Conservation (phyloP, 345 rosid species). For the Eucalyptus marginata region DNA sequence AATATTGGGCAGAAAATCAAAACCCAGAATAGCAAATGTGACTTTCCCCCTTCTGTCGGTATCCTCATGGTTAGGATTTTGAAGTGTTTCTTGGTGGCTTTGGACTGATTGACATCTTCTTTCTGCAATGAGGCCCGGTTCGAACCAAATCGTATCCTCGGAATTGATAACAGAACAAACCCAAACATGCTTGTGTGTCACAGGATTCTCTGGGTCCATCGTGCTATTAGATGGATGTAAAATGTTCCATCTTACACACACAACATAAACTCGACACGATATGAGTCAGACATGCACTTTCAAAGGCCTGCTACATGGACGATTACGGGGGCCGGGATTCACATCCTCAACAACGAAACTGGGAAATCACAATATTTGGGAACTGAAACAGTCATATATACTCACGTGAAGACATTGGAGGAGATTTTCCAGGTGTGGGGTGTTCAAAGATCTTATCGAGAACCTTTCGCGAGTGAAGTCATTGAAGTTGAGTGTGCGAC, state of each 20-base stretch:
- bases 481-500: accelerated
- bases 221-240: neutral
- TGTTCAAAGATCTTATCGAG: neutral
- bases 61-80: neutral
- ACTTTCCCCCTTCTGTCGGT: neutral
- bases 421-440: neutral
- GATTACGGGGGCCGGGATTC: neutral
- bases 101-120: neutral
- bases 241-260: neutral
- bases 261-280: neutral
- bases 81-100: neutral
- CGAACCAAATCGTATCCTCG: neutral
- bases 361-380: neutral
- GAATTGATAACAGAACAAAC: neutral
- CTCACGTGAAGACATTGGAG: neutral
- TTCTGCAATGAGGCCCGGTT: neutral
- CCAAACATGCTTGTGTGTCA: neutral
- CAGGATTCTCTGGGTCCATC: neutral
- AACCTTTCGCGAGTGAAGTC: neutral
- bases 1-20: neutral
- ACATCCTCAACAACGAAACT: neutral
- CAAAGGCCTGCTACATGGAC: neutral
- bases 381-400: neutral
- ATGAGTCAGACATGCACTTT: neutral
- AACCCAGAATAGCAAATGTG: neutral